A percentile compares a stretch with the other conserved stretches of the same genome.
phyloP scores from a whole-genome alignment of 23 red algal species.

The Chondrus crispus region DNA sequence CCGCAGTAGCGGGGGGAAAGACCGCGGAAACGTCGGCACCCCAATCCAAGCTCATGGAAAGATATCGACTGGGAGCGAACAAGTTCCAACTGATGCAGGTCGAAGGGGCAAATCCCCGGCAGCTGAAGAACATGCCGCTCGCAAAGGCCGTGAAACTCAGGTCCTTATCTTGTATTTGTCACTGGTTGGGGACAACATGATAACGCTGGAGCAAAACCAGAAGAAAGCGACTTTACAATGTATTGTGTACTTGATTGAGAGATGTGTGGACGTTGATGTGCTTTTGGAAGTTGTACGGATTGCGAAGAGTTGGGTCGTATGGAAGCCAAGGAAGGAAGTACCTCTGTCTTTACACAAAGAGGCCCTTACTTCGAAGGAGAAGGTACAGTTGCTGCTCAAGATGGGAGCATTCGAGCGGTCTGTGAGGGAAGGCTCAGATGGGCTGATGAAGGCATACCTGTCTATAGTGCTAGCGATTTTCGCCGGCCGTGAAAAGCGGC shows the following conservation, averaged over 20 bases:
- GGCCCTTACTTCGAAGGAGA: slow-evolving; percentile 65
- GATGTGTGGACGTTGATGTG: slow-evolving; percentile 36
- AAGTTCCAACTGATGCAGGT: neutral
- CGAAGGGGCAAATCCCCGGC: neutral
- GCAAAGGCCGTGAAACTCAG: slow-evolving; percentile 31
- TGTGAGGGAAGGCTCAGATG: neutral
- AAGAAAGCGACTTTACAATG: slow-evolving; percentile 42
- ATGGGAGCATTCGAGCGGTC: slow-evolving; percentile 70
- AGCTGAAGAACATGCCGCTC: neutral
- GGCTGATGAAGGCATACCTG: slow-evolving; percentile 43
- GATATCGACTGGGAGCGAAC: neutral
- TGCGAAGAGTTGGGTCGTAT: slow-evolving; percentile 55
- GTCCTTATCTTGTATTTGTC: slow-evolving; percentile 49
- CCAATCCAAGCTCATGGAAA: no score
- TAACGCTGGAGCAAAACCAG: slow-evolving; percentile 11
- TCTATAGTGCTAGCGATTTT: slow-evolving; percentile 61
- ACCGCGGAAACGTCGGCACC: no score
- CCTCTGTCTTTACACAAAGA: slow-evolving; percentile 4
- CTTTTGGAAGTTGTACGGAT: slow-evolving; percentile 62
- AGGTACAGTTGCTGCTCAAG: slow-evolving; percentile 68
- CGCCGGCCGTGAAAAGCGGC: slow-evolving; percentile 12
- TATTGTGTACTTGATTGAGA: slow-evolving; percentile 50
- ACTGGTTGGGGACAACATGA: slow-evolving; percentile 49
- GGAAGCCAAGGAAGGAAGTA: neutral
- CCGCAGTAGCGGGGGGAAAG: no score